These are phyloP conservation scores for Cutaneotrichosporon dermatis DNA, from an alignment of 1,284 basidiomycete species.

Conservation along the genomic window DNA sequence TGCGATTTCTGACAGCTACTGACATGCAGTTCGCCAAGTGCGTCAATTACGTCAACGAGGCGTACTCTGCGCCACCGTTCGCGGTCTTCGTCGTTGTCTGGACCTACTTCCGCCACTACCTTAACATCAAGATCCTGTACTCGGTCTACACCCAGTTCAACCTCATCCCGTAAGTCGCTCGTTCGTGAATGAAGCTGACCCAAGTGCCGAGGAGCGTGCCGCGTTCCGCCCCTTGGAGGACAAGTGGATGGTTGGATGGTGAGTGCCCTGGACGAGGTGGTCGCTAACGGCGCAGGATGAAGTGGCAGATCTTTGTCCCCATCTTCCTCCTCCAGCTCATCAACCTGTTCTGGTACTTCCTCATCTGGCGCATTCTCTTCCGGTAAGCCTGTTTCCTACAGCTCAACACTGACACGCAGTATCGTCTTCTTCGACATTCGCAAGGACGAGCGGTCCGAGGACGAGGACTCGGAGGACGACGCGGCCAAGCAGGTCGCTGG, in stretches of 20 bases:
- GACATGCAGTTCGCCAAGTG: slow-evolving; percentile 64
- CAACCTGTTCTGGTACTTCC: slow-evolving; percentile 86
- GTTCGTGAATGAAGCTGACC: background rate
- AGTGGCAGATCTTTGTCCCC: slow-evolving; percentile 72
- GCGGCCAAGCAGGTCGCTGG: slow-evolving; percentile 13
- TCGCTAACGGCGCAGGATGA: slow-evolving; percentile 55
- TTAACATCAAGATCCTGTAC: slow-evolving; percentile 81
- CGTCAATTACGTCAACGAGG: slow-evolving; percentile 76
- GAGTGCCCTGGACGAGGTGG: slow-evolving; percentile 3
- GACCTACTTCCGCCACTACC: slow-evolving; percentile 94
- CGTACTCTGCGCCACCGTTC: slow-evolving; percentile 63
- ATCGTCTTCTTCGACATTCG: slow-evolving; percentile 38
- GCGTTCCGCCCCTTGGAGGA: slow-evolving; percentile 62
- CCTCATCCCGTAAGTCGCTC: slow-evolving; percentile 64
- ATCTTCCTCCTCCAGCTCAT: slow-evolving; percentile 71
- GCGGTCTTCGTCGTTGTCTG: slow-evolving; percentile 67
- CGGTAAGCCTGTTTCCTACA: slow-evolving; percentile 47
- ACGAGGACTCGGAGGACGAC: slow-evolving; percentile 47
- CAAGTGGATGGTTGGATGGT: slow-evolving; percentile 66
- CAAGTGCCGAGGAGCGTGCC: slow-evolving; percentile 13
- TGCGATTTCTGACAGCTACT: too few species aligned
- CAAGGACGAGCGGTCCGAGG: slow-evolving; percentile 52
- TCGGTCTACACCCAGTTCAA: slow-evolving; percentile 81
- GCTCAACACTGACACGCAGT: slow-evolving; percentile 14
- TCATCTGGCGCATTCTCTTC: slow-evolving; percentile 66